A percentile compares a stretch with the other conserved stretches of the same genome.
These are phyloP conservation scores for Astrephomene gubernaculifera DNA, from an alignment of 139 green algal genomes.

Conservation along the genomic window DNA sequence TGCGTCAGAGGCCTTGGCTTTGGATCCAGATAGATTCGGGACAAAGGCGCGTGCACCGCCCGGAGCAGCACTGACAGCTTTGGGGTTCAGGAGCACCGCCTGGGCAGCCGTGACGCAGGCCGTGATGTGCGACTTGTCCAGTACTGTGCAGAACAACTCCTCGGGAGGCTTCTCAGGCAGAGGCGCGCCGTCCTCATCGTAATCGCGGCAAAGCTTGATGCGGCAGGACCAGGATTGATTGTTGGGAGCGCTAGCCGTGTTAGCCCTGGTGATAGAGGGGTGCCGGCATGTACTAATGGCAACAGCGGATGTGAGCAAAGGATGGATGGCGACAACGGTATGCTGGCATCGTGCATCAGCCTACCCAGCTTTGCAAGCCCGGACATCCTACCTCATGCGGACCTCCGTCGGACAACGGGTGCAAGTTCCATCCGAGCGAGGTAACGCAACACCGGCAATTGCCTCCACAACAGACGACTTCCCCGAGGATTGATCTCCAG, in stretches of 20 bases:
- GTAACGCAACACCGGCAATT: slow-evolving; percentile 53
- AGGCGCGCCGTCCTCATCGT: not conserved
- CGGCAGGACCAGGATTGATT: not conserved
- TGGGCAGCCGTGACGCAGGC: not conserved
- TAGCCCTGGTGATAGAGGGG: not conserved
- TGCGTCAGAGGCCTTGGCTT: not conserved
- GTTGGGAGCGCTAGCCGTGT: not conserved
- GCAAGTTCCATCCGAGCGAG: slow-evolving; percentile 55
- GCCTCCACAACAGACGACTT: slow-evolving; percentile 48
- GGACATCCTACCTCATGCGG: slow-evolving; percentile 2
- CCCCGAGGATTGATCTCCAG: slow-evolving; percentile 57
- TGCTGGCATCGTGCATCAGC: not conserved
- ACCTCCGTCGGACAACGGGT: slow-evolving; percentile 64
- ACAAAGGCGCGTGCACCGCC: not conserved
- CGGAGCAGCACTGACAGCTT: not conserved
- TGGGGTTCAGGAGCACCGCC: slow-evolving; percentile 19
- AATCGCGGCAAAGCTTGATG: not conserved
- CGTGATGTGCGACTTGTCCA: not conserved
- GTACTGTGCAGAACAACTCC: not conserved
- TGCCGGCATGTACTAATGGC: not conserved
- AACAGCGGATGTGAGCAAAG: not conserved
- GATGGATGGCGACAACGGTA: not conserved
- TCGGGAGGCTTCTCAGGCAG: not conserved
- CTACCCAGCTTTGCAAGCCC: too few relatives aligned
- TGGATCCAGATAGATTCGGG: not conserved